Evolutionary conservation across 257 asterid genomes (phyloP), one percentile per base, ranked within the genome.

Genomic region (Datura wrightii): DNA sequence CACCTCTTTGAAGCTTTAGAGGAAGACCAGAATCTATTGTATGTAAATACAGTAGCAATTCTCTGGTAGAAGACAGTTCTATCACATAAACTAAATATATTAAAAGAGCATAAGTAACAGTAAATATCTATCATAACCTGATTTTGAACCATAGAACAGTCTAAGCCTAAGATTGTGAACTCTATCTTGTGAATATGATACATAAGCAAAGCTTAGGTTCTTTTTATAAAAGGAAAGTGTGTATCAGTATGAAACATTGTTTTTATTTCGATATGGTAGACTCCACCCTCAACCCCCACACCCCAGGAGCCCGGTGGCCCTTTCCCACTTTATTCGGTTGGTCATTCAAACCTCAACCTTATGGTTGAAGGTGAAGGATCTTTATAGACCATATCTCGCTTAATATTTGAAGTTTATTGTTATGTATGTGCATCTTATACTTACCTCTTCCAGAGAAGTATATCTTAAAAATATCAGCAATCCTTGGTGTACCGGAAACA

Each of bases 401-500:
- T 52, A 4, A 50, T 24, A 74, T 74, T 24, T 76, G 82, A 76
- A 31, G 46, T 31, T 76, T 52, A 76, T 76, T 8, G 11, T 11
- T 14, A 76, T 53, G 44, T 50, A 0, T 13, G 63, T 36, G 59
- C n/a, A 31, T 24, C 80, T 74, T 24, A 3, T 48, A 74, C 44
- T 74, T 24, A 74, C 60, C 60, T 19, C 59, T 74, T 74, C 42
- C 42, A 19, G 60, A 48, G 59, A 46, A 76, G 48, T 31, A 76
- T 14, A 76, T 76, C 82, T 24, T 24, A 11, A 48, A 74, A 34
- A 7, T 52, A 50, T 14, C 82, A 50, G 62, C 46, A 50, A 50
- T 52, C 82, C 82, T 76, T 76, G 82, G 60, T 76, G 31, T 76
- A 76, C 62, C 19, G 62, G 82, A 50, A 76, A 52, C 82, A 52